Evolutionary conservation across 768 basidiomycete species (phyloP).

Genomic region (Leccinum rimulosum): DNA sequence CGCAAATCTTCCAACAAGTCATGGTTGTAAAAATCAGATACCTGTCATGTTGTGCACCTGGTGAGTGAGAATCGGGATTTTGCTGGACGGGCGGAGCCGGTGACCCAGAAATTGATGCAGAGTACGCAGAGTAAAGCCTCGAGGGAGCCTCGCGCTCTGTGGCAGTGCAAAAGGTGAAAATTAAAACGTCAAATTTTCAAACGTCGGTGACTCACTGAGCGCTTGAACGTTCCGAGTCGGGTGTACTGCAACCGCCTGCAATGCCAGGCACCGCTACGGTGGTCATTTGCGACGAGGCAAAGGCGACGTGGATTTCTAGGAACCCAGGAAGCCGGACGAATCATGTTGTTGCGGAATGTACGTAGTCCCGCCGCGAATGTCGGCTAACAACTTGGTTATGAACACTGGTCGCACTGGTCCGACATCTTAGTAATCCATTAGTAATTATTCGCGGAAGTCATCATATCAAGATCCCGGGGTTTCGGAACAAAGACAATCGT

Average conservation of each 20-base stretch:
- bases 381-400: background rate
- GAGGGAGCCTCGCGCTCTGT: slow-evolving; percentile 23
- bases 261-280: slow-evolving; percentile 10
- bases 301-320: slow-evolving; percentile 14
- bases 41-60: slow-evolving; percentile 1
- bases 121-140: slow-evolving; percentile 19
- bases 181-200: background rate
- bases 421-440: background rate
- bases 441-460: background rate
- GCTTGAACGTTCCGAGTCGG: background rate
- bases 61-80: background rate
- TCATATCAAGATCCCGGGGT: background rate
- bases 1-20: background rate
- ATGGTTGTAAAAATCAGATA: background rate
- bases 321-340: background rate
- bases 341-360: background rate
- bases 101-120: background rate
- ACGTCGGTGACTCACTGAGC: slow-evolving; percentile 10
- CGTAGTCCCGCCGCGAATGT: slow-evolving; percentile 1
- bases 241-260: slow-evolving; percentile 13
- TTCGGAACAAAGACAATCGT: background rate
- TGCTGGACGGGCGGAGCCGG: background rate
- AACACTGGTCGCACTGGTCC: slow-evolving; percentile 1
- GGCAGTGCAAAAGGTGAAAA: slow-evolving; percentile 20
- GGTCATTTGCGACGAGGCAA: slow-evolving; percentile 19